Conservation (phyloP, 805 yeast genomes). For the Nakazawaea populi region DNA sequence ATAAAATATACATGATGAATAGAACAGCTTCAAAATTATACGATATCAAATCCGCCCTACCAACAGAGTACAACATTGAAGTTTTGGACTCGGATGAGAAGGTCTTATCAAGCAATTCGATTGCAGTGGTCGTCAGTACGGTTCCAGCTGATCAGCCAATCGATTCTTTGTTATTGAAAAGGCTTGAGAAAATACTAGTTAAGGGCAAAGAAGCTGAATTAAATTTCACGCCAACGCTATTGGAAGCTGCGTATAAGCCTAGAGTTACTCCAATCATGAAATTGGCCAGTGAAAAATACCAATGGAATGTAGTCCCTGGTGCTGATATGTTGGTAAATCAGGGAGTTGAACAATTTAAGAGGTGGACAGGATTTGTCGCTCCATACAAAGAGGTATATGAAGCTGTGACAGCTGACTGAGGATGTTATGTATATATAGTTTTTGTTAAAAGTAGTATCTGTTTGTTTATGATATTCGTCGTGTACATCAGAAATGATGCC, state of each 20-base stretch:
- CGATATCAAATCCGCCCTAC: conserved; percentile 56
- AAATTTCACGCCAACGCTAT: conserved; percentile 47
- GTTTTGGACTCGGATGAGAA: conserved; percentile 45
- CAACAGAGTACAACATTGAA: conserved; percentile 50
- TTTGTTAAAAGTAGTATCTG: no score
- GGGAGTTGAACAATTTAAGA: conserved; percentile 80
- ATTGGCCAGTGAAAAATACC: conserved; percentile 53
- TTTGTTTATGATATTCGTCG: background rate
- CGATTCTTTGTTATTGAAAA: conserved; percentile 42
- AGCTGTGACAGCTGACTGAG: conserved; percentile 41
- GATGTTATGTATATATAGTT: background rate
- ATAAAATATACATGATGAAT: conserved; percentile 70
- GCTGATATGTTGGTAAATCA: conserved; percentile 89
- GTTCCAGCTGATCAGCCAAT: conserved; percentile 78
- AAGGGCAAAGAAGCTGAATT: conserved; percentile 28
- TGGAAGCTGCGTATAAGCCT: conserved; percentile 97
- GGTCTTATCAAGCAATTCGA: conserved; percentile 36
- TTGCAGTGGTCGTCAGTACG: conserved; percentile 68
- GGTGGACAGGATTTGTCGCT: conserved; percentile 66
- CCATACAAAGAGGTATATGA: conserved; percentile 57
- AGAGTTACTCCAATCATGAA: conserved; percentile 80
- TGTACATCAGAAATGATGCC: background rate
- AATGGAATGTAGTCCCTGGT: conserved; percentile 87
- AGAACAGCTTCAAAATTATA: conserved; percentile 66
- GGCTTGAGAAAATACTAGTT: conserved; percentile 41